Conservation (phyloP, 768 basidiomycete species). For the Serendipita sp. region DNA sequence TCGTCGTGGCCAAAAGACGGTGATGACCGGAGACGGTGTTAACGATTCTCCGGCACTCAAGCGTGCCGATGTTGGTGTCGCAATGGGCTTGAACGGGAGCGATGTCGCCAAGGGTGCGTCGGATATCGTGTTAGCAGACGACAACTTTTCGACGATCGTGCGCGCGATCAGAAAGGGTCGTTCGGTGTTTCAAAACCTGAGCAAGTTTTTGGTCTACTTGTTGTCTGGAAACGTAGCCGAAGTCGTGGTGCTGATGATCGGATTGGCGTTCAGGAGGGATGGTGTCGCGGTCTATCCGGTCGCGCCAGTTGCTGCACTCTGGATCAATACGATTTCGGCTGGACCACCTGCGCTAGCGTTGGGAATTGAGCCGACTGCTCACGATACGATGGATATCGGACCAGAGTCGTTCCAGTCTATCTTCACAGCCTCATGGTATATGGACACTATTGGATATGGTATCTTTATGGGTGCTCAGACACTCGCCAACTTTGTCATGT, state of each 20-base stretch:
- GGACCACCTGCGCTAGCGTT: conserved; percentile 42
- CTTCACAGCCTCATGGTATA: conserved; percentile 23
- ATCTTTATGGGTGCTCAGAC: conserved; percentile 21
- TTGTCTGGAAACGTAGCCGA: conserved; percentile 39
- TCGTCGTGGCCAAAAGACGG: conserved; percentile 34
- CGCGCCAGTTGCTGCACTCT: conserved; percentile 35
- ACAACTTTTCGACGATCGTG: conserved; percentile 50
- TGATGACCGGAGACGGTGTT: conserved; percentile 52
- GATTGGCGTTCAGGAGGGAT: conserved; percentile 36
- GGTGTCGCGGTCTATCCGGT: conserved; percentile 39
- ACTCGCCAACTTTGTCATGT: conserved; percentile 22
- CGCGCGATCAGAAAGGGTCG: conserved; percentile 50
- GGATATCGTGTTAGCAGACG: conserved; percentile 46
- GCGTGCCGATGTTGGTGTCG: conserved; percentile 46
- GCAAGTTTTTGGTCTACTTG: conserved; percentile 27
- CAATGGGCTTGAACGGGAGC: conserved; percentile 34
- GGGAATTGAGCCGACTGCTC: conserved; percentile 32
- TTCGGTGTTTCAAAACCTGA: conserved; percentile 14
- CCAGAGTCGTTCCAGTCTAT: conserved; percentile 25
- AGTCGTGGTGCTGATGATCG: conserved; percentile 38
- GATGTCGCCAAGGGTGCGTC: conserved; percentile 41
- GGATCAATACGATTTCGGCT: conserved; percentile 35
- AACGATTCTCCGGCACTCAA: conserved; percentile 45
- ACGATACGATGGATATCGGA: conserved; percentile 30
- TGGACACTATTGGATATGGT: conserved; percentile 24